Percentiles rank a stretch among this genome's conserved stretches.
phyloP scores from a whole-genome alignment of 2,329 filamentous ascomycete genomes.

The Chaetomium sp. region DNA sequence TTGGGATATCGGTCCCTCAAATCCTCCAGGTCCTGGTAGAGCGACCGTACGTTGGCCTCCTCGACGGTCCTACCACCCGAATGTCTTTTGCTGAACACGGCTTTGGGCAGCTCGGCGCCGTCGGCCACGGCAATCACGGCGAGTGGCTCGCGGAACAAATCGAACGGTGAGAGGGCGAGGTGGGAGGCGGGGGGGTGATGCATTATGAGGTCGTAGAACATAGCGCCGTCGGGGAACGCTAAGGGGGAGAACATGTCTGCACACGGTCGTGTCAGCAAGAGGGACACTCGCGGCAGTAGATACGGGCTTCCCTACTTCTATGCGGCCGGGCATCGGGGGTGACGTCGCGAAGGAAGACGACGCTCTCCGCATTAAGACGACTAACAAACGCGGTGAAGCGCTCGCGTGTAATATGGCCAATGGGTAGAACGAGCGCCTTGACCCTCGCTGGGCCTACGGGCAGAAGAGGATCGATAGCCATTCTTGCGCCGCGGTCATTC shows the following conservation, averaged over 20 bases:
- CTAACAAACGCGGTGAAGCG: slow-evolving; percentile 79
- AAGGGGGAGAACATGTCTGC: slow-evolving; percentile 91
- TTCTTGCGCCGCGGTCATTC: slow-evolving; percentile 44
- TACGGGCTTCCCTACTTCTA: slow-evolving; percentile 64
- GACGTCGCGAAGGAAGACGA: slow-evolving; percentile 83
- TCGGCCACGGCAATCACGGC: slow-evolving; percentile 84
- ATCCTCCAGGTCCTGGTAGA: slow-evolving; percentile 69
- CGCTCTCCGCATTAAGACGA: slow-evolving; percentile 75
- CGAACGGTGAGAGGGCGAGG: slow-evolving; percentile 80
- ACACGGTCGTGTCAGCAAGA: slow-evolving; percentile 27
- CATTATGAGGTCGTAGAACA: slow-evolving; percentile 86
- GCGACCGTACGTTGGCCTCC: slow-evolving; percentile 59
- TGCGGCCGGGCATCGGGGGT: slow-evolving; percentile 82
- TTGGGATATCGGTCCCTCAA: slow-evolving; percentile 73
- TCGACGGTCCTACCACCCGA: slow-evolving; percentile 54
- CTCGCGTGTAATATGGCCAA: slow-evolving; percentile 81
- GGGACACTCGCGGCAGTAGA: slow-evolving; percentile 4
- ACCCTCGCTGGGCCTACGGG: slow-evolving; percentile 90
- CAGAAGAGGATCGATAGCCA: slow-evolving; percentile 87
- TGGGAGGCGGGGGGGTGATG: slow-evolving; percentile 79
- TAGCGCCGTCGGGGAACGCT: slow-evolving; percentile 80
- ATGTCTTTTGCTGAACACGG: slow-evolving; percentile 56
- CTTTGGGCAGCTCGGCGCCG: slow-evolving; percentile 66
- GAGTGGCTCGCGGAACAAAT: slow-evolving; percentile 83
- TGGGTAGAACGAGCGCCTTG: slow-evolving; percentile 80